Evolutionary conservation across 345 rosid species (phyloP), one percentile per base, ranked within the genome.

Genomic region (Salix arbutifolia): DNA sequence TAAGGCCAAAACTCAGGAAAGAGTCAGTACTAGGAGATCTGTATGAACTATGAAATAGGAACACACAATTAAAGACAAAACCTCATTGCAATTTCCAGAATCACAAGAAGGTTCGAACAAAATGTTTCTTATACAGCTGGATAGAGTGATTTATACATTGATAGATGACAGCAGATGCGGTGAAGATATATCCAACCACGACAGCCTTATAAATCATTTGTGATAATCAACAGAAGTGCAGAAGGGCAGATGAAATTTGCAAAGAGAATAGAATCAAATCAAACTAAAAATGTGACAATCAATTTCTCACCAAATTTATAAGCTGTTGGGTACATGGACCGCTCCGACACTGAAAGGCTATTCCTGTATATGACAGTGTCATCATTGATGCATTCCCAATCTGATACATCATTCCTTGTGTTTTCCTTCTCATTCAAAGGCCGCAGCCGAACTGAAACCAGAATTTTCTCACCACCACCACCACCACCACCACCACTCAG

Each of bases 381-480:
- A 10, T 90, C 90, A 79, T 84, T 89, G 86, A 92, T 89, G 78
- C 96, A 93, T 83, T 93, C 98, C 98, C 99, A 93, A 82, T 96
- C 98, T 2, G 87, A 88, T n/a, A 86, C 88, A 50, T 93, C 99
- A 73, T 89, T 77, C 75, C 83, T 88, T 38, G 88, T 83, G 79
- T 76, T 86, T 82, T 96, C 99, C 87, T 87, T 96, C 79, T 83
- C 90, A 85, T 79, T 96, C 86, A 93, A 79, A 74, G 97, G 99
- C 86, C 99, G 83, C 79, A 96, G 67, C 68, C 98, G 92, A 78
- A 96, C 94, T 30, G 94, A 93, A 74, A 93, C 98, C 65, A 88
- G 83, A 73, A 96, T 87, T 75, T 85, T 96, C 86, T 96, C 99
- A 46, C 72, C 85, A 6, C 81, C 44, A 72, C 78, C 99, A 46